A percentile compares a stretch with the other conserved stretches of the same genome.
These are phyloP conservation scores for Backusella westeae DNA, from an alignment of 192 early-diverging fungal genomes.

Conservation along the genomic window DNA sequence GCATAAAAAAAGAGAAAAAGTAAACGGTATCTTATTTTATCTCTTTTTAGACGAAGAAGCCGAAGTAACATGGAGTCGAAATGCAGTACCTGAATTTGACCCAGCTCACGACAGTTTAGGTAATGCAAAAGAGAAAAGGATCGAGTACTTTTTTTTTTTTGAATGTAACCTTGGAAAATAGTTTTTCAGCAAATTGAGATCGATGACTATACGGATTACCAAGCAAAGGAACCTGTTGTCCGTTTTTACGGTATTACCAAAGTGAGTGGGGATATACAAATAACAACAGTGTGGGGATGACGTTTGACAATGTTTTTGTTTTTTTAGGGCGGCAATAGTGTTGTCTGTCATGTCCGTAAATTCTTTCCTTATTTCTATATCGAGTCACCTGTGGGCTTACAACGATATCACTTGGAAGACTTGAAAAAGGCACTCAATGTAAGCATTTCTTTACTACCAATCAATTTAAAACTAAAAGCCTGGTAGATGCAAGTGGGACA, in stretches of 20 bases:
- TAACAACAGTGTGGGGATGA: background rate
- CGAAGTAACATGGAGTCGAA: background rate
- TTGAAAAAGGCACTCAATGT: conserved; percentile 56
- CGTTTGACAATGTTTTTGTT: background rate
- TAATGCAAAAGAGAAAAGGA: background rate
- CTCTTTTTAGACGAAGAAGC: background rate
- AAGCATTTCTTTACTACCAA: background rate
- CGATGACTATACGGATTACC: conserved; percentile 72
- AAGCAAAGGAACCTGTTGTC: conserved; percentile 53
- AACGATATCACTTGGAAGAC: conserved; percentile 52
- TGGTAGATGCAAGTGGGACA: conserved; percentile 34
- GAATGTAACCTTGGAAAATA: background rate
- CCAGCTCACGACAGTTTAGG: background rate
- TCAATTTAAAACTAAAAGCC: too few species aligned
- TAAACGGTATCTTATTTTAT: too few species aligned
- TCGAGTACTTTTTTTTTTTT: too few species aligned
- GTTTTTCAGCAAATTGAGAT: conserved; percentile 97
- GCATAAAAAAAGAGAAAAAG: background rate
- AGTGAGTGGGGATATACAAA: conserved; percentile 35
- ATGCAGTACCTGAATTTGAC: background rate
- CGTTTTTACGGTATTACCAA: conserved; percentile 87
- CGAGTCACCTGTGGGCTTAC: conserved; percentile 80
- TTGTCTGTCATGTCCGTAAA: conserved; percentile 85
- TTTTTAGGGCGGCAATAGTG: conserved; percentile 75
- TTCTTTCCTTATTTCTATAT: conserved; percentile 96